Conservation (phyloP, 768 basidiomycete species). For the Leccinellum albellum region DNA sequence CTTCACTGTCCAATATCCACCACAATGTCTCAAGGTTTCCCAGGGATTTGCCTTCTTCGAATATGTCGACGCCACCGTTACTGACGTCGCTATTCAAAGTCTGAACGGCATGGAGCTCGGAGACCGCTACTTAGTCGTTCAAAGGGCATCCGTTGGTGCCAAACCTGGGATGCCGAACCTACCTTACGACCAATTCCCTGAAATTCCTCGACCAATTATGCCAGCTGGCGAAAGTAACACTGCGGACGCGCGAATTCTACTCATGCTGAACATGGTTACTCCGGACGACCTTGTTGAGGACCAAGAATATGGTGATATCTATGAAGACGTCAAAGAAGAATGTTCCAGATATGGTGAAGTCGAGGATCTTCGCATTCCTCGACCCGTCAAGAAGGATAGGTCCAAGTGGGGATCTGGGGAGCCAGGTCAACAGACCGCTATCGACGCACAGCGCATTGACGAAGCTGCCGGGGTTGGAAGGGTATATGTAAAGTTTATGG, state of each 20-base stretch:
- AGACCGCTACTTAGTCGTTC: slow-evolving; percentile 92
- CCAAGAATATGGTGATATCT: slow-evolving; percentile 88
- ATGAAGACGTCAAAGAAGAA: slow-evolving; percentile 93
- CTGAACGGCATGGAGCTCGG: slow-evolving; percentile 98
- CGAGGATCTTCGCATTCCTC: slow-evolving; percentile 82
- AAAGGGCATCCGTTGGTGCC: slow-evolving; percentile 92
- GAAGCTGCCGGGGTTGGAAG: slow-evolving; percentile 92
- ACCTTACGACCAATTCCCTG: slow-evolving; percentile 77
- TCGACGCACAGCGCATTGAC: slow-evolving; percentile 70
- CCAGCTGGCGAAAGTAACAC: slow-evolving; percentile 69
- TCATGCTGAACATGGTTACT: slow-evolving; percentile 99
- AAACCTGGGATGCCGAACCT: slow-evolving; percentile 65
- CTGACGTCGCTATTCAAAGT: slow-evolving; percentile 94
- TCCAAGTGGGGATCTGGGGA: slow-evolving; percentile 70
- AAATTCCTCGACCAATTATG: slow-evolving; percentile 84
- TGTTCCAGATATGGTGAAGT: slow-evolving; percentile 77
- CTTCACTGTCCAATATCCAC: neutral
- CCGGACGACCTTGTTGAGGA: slow-evolving; percentile 88
- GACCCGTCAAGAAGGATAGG: slow-evolving; percentile 85
- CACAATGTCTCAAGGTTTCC: slow-evolving; percentile 1
- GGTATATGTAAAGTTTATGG: slow-evolving; percentile 87
- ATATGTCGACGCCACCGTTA: slow-evolving; percentile 84
- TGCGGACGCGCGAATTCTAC: slow-evolving; percentile 74
- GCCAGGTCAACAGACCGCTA: slow-evolving; percentile 51
- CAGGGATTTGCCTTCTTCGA: slow-evolving; percentile 99